These are phyloP conservation scores for Cardamine occulta DNA, from an alignment of 345 rosid genomes.

Conservation along the genomic window DNA sequence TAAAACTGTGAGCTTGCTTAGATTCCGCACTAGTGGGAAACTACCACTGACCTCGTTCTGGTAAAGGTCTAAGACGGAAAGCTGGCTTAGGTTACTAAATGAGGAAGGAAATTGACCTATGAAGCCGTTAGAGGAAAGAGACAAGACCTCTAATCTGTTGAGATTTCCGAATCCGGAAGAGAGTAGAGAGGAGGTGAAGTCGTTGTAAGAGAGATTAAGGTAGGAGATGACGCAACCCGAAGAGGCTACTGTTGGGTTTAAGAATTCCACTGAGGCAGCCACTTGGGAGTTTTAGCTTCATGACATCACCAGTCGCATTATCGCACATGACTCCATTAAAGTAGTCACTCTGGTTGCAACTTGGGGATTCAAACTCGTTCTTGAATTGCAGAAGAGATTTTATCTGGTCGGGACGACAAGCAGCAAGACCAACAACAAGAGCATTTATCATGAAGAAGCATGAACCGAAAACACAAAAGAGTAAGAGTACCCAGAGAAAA, in stretches of 20 bases:
- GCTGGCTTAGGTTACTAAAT: neutral
- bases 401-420: constrained; percentile 18
- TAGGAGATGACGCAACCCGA: neutral
- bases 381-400: neutral
- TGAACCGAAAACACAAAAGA: neutral
- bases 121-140: constrained; percentile 16
- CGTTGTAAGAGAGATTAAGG: constrained; percentile 17
- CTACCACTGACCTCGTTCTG: constrained; percentile 20
- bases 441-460: too few relatives aligned
- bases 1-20: neutral
- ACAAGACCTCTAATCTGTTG: constrained; percentile 28
- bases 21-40: neutral
- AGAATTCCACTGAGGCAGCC: constrained; percentile 24
- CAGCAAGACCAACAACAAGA: neutral
- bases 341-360: constrained; percentile 3
- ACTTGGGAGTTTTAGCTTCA: neutral
- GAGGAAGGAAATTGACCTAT: constrained; percentile 21
- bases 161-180: neutral
- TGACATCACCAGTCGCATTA: constrained; percentile 21
- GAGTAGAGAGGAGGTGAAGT: constrained; percentile 12
- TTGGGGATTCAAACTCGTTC: constrained; percentile 12
- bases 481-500: neutral
- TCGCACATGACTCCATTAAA: constrained; percentile 5
- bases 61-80: constrained; percentile 1
- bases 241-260: constrained; percentile 27